Evolutionary conservation across 441 rosid species (phyloP), one percentile per base, ranked within the genome.

Genomic region (Capsella rubella): DNA sequence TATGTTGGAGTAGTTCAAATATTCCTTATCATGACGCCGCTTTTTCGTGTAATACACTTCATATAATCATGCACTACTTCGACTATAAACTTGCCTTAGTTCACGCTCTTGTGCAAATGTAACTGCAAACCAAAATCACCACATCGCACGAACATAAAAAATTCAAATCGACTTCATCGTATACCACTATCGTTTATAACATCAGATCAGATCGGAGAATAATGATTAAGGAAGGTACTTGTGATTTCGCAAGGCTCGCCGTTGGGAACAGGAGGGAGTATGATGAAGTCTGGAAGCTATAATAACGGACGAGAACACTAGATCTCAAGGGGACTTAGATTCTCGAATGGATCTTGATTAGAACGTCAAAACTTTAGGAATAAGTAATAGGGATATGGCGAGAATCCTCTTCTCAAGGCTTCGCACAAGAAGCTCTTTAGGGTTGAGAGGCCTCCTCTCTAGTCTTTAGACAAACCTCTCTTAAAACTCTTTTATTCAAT

Each of bases 31-130:
- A 56, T 71, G 47, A 25, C 64, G 63, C 67, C 7, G 70, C 65
- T 85, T 82, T 69, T 87, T 73, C 16, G 82, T 79, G 82, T 63
- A 82, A 74, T 95, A 90, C 4, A 92, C 88, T 80, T 95, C 97
- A 67, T 83, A 95, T 8, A 92, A 89, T 21, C 92, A 81, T 73
- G 97, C 91, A 64, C 82, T 89, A 77, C 97, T 95, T 47, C 92
- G 85, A 32, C 90, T 82, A 80, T 92, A 95, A 64, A 92, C 75
- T 83, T 95, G 99, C 76, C 82, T 78, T 62, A 87, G 67, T 81
- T 92, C 96, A 63, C 85, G 84, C 64, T 83, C 83, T 71, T 82
- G 85, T 0, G 81, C 51, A 77, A 92, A 95, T 55, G 79, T 81
- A 77, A 90, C 96, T 95, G 88, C 86, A 77, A 52, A 21, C 8